Percentiles rank a stretch among this genome's conserved stretches.
Evolutionary conservation across 345 rosid genomes (phyloP).

Genomic region (Ceriops zippeliana): DNA sequence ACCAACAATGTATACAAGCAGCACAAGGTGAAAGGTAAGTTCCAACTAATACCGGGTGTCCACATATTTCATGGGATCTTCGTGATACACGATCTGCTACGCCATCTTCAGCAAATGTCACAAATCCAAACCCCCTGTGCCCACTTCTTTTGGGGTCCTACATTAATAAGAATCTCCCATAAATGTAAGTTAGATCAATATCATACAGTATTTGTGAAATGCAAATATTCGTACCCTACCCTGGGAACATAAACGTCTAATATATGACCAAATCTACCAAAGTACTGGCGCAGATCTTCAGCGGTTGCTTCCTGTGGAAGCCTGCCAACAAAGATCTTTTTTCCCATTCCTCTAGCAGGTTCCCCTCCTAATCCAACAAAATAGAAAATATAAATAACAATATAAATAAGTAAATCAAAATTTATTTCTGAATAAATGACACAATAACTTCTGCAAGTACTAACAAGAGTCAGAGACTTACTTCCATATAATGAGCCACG

Average conservation of each 20-base stretch:
- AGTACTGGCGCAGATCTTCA: slow-evolving; percentile 82
- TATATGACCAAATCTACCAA: slow-evolving; percentile 90
- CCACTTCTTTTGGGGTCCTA: slow-evolving; percentile 94
- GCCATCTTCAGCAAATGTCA: slow-evolving; percentile 90
- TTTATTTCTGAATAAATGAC: not conserved
- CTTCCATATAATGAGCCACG: slow-evolving; percentile 77
- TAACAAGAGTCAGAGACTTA: slow-evolving; percentile 35
- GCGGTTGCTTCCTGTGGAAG: slow-evolving; percentile 92
- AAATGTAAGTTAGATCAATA: slow-evolving; percentile 1
- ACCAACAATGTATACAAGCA: not conserved
- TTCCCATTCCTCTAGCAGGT: slow-evolving; percentile 69
- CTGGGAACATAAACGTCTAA: slow-evolving; percentile 88
- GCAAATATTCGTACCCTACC: slow-evolving; percentile 25
- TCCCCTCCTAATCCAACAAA: slow-evolving; percentile 53
- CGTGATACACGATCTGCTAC: slow-evolving; percentile 91
- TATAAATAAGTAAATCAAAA: not conserved
- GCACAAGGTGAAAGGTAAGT: not conserved
- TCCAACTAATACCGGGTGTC: slow-evolving; percentile 68
- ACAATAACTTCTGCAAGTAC: not conserved
- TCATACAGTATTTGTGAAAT: not conserved
- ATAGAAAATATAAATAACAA: not conserved
- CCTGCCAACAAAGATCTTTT: slow-evolving; percentile 93
- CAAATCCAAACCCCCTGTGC: slow-evolving; percentile 96
- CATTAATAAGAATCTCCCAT: slow-evolving; percentile 12
- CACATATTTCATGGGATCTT: slow-evolving; percentile 92